A percentile compares a stretch with the other conserved stretches of the same genome.
Evolutionary conservation across 495 filamentous ascomycete species (phyloP).

Genomic region (Podospora appendiculata): DNA sequence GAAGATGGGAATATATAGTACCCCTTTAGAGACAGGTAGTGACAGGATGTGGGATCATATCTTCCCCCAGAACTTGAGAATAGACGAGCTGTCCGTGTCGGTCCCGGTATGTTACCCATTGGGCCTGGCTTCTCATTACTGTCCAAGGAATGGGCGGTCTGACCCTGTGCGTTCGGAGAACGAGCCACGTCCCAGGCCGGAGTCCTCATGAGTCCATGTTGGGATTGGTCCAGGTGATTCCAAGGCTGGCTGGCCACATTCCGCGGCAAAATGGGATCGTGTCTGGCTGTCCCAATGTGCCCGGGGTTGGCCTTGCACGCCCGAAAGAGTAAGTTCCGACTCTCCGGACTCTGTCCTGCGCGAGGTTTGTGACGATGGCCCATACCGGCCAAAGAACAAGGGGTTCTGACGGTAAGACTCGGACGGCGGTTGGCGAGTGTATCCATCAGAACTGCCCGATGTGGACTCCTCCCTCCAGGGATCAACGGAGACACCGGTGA

Average conservation of each 20-base stretch:
- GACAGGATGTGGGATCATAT: background rate
- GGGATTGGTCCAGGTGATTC: background rate
- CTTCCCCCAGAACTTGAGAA: no score
- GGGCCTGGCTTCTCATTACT: background rate
- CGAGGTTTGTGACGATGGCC: constrained; percentile 11
- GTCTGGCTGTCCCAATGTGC: constrained; percentile 14
- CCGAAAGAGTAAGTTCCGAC: constrained; percentile 15
- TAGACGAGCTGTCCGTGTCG: no score
- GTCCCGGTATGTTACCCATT: no score
- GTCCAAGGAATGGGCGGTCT: constrained; percentile 8
- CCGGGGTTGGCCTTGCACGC: constrained; percentile 1
- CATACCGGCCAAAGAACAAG: constrained; percentile 6
- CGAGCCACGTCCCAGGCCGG: background rate
- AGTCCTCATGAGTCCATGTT: background rate
- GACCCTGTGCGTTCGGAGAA: constrained; percentile 1
- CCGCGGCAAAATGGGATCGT: constrained; percentile 2
- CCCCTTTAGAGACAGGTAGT: background rate
- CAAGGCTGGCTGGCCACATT: background rate
- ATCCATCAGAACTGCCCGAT: background rate
- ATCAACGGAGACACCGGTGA: constrained; percentile 9
- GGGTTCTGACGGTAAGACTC: constrained; percentile 6
- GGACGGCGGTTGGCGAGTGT: background rate
- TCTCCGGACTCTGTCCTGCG: background rate
- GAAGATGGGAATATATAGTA: background rate
- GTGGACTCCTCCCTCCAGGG: constrained; percentile 4